phyloP scores from a whole-genome alignment of 2,329 filamentous ascomycete genomes.

The Aurifilum marmelostoma region DNA sequence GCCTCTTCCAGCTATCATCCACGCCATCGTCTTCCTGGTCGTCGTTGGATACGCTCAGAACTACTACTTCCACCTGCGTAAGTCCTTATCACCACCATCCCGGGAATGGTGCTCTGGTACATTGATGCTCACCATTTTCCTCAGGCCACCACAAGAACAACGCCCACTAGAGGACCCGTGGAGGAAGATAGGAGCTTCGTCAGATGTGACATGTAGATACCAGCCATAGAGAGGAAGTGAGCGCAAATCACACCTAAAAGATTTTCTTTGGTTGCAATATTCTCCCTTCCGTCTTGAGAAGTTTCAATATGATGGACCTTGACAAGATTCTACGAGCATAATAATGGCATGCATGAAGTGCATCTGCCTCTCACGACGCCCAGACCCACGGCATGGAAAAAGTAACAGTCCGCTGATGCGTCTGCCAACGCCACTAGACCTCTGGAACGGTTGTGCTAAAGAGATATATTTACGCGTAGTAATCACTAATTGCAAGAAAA shows the following conservation, averaged over 20 bases:
- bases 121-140: constrained; percentile 16
- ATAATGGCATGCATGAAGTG: neutral
- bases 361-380: neutral
- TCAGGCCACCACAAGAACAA: constrained; percentile 99
- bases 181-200: constrained; percentile 16
- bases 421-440: neutral
- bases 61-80: constrained; percentile 99
- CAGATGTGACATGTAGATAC: constrained; percentile 25
- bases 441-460: neutral
- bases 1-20: constrained; percentile 72
- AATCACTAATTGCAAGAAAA: too few species aligned
- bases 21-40: constrained; percentile 78
- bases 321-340: neutral
- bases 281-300: neutral
- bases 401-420: neutral
- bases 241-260: constrained; percentile 14
- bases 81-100: constrained; percentile 47
- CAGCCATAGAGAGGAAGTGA: constrained; percentile 27
- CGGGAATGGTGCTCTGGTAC: neutral
- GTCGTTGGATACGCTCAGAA: constrained; percentile 91
- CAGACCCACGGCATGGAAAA: neutral
- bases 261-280: constrained; percentile 18
- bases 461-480: neutral
- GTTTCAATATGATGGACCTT: neutral
- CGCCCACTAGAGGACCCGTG: constrained; percentile 71